Evolutionary conservation across 306 rosid genomes (phyloP).

Genomic region (Acacia melanoxylon): DNA sequence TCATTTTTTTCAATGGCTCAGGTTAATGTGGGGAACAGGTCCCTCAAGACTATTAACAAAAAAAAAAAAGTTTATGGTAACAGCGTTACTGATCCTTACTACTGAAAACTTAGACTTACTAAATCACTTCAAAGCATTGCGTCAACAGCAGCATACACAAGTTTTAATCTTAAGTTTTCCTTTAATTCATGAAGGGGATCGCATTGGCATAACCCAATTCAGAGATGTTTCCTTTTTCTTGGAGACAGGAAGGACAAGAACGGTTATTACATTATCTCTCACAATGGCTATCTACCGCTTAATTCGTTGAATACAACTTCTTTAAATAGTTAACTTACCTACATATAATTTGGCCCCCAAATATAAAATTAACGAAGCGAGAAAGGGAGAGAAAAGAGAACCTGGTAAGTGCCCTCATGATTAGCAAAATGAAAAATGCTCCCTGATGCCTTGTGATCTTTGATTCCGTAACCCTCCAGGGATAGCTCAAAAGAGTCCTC

Average conservation of each 20-base stretch:
- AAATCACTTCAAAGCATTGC: not conserved
- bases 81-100: not conserved
- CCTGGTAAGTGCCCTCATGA: slow-evolving; percentile 54
- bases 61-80: not conserved
- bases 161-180: not conserved
- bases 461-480: slow-evolving; percentile 67
- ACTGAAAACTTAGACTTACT: not conserved
- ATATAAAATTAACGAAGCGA: too few relatives aligned
- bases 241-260: too few relatives aligned
- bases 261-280: too few relatives aligned
- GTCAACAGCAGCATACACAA: not conserved
- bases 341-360: too few relatives aligned
- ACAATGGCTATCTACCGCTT: too few relatives aligned
- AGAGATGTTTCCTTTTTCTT: not conserved
- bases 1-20: not conserved
- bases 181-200: not conserved
- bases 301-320: too few relatives aligned
- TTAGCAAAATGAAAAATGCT: slow-evolving; percentile 58
- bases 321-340: too few relatives aligned
- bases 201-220: not conserved
- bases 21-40: not conserved
- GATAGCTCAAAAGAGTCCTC: slow-evolving; percentile 64
- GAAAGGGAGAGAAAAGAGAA: slow-evolving; percentile 9
- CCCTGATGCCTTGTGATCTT: slow-evolving; percentile 63
- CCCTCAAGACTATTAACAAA: not conserved